Evolutionary conservation across 768 basidiomycete genomes (phyloP), one percentile per base, ranked within the genome.

Genomic region (Trametes cingulata): DNA sequence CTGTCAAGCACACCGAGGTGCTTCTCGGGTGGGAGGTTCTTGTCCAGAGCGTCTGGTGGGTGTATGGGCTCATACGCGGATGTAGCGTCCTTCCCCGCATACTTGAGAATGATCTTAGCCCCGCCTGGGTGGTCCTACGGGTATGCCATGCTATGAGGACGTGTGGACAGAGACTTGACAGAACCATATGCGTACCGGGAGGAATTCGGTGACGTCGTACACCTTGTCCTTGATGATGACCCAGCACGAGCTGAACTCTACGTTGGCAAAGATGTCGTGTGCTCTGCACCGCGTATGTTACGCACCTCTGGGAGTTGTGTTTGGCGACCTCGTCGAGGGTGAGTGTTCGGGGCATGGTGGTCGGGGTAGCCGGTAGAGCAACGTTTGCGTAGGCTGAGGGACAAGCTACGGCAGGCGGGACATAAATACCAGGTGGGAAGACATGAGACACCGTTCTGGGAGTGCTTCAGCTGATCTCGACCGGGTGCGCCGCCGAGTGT

Each of bases 21-120:
- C 68, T 88, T 91, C 25, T 87, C 84, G 15, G 76, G 73, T 10
- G 86, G 81, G 19, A 93, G 78, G 70, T 88, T 82, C 73, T 84
- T 85, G 51, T 87, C 82, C 48, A 96, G 82, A 19, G 91, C 86
- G 64, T 90, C 88, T 24, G 88, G 84, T 3, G 95, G 87, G 73
- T 98, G 95, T 42, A 97, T 91, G 6, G 90, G 89, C 61, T 88
- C 82, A 69, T 87, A 91, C 4, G 77, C 87, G 6, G 74, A 73
- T 0, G 90, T 91, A n/a, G 92, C 93, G 71, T 95, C 95, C 61
- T 80, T 82, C 9, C 95, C 95, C 9, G 85, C 94, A 67, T 93
- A 91, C 68, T 85, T 87, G 19, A 96, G 69, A 61, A 98, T 91
- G 67, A 93, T 88, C 56, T 82, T 81, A 17, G 86, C 76, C 2